These are phyloP conservation scores for Sindora glabra DNA, from an alignment of 306 rosid species.

Conservation along the genomic window DNA sequence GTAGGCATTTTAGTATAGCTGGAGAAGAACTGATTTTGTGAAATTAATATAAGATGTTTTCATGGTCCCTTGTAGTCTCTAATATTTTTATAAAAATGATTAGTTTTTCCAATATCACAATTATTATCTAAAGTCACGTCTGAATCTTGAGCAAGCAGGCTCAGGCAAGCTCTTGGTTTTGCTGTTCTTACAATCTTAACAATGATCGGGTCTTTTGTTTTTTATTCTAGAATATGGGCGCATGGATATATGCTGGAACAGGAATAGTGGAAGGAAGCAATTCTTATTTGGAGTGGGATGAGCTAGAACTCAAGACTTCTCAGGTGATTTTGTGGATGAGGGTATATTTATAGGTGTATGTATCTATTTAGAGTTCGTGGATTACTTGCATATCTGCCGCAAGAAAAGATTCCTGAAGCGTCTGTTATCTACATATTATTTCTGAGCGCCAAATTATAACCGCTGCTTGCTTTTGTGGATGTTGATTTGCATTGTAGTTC, in stretches of 20 bases:
- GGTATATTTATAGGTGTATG: not conserved
- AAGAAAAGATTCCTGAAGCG: not conserved
- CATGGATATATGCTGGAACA: constrained; percentile 86
- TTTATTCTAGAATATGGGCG: constrained; percentile 57
- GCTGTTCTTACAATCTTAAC: not conserved
- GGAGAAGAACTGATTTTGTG: not conserved
- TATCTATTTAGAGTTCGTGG: not conserved
- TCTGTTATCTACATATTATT: constrained; percentile 9
- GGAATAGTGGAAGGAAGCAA: constrained; percentile 92
- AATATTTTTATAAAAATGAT: no score
- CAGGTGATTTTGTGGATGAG: constrained; percentile 41
- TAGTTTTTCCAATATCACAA: not conserved
- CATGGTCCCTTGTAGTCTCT: no score
- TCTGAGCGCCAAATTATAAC: not conserved
- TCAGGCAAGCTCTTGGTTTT: not conserved
- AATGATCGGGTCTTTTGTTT: constrained; percentile 5
- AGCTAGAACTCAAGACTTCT: constrained; percentile 84
- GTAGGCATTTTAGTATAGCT: not conserved
- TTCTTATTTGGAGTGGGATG: constrained; percentile 87
- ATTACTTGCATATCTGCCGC: not conserved
- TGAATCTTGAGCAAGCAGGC: not conserved
- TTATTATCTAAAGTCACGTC: not conserved
- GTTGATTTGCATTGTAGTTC: constrained; percentile 43
- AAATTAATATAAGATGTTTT: not conserved
- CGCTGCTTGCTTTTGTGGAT: constrained; percentile 10